Evolutionary conservation across 148 eudicot genomes (phyloP), one percentile per base, ranked within the genome.

Genomic region (Amaranthus cruentus): DNA sequence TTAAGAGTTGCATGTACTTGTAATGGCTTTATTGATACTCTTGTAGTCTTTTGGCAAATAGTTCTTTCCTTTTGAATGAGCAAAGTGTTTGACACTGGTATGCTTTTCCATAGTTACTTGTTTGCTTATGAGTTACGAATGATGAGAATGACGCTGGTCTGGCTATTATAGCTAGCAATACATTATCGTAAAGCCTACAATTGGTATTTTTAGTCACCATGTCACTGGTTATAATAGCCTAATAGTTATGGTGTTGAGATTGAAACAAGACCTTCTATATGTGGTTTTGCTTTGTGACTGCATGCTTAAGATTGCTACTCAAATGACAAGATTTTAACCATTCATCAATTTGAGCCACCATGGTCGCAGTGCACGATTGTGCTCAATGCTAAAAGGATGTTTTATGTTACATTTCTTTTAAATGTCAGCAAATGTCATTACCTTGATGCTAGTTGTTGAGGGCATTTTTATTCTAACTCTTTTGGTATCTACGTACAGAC

Each of bases 401-500:
- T 13, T 10, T 8, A 2, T 44, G 11, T 6, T 43, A 54, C 53
- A 11, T 14, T 28, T 21, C 18, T 18, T 15, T 7, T 38, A n/a
- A 15, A 12, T 21, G 71, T 7, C 63, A 55, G 50, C 14, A 12
- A 57, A 15, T 50, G 4, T 48, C 10, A 47, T 49, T 21, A 3
- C 70, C 46, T 71, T 56, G 48, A 21, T 61, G 58, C 44, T 9
- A n/a, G 55, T 4, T 43, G 7, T 48, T 69, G 53, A 70, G 69
- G 3, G 8, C 44, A 38, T 46, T 53, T 6, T 44, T 62, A 6
- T 38, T 1, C 12, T 49, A 53, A 21, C 55, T 60, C 72, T 71
- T 58, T 70, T 66, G 18, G 18, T 46, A 51, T 66, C 11, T 79
- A 82, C 83, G 61, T 51, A 57, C 88, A 89, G 92, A 87, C 55